A percentile compares a stretch with the other conserved stretches of the same genome.
Evolutionary conservation across 2,329 filamentous ascomycete species (phyloP).

Genomic region (Cercospora zeae-maydis): DNA sequence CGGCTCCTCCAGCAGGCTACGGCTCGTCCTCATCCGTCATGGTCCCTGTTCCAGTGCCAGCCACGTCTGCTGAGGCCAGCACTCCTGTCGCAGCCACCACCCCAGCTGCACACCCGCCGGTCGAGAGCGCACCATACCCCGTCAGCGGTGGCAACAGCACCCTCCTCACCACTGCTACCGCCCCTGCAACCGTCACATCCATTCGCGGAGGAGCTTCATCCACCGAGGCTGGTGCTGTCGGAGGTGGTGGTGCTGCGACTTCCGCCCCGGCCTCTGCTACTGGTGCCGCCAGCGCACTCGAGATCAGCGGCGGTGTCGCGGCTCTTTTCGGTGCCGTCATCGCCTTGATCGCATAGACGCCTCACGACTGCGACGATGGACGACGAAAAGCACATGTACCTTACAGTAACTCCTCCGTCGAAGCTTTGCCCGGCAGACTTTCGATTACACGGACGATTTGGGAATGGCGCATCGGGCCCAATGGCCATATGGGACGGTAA

Average conservation of each 20-base stretch:
- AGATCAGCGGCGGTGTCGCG: conserved; percentile 15
- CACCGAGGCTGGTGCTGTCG: conserved; percentile 15
- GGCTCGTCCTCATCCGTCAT: neutral
- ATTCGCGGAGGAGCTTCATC: conserved; percentile 8
- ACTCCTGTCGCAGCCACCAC: conserved; percentile 3
- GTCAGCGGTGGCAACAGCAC: conserved; percentile 18
- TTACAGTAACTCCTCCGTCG: neutral
- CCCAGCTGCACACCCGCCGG: conserved; percentile 12
- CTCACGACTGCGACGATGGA: neutral
- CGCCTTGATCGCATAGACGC: conserved; percentile 21
- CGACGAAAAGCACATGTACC: neutral
- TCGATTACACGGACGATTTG: neutral
- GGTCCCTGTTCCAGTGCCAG: neutral
- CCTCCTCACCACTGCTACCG: conserved; percentile 12
- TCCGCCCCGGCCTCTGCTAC: conserved; percentile 11
- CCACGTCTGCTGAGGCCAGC: neutral
- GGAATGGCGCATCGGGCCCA: neutral
- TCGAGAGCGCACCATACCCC: conserved; percentile 20
- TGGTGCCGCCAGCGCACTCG: conserved; percentile 14
- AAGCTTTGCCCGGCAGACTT: neutral
- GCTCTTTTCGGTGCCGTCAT: conserved; percentile 19
- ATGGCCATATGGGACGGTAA: neutral
- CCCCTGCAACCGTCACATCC: conserved; percentile 13
- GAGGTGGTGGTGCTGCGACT: conserved; percentile 2
- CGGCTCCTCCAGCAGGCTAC: conserved; percentile 8